Percentiles rank a stretch among this genome's conserved stretches.
phyloP scores from a whole-genome alignment of 257 asterid species.

The Gynochthodes officinalis region DNA sequence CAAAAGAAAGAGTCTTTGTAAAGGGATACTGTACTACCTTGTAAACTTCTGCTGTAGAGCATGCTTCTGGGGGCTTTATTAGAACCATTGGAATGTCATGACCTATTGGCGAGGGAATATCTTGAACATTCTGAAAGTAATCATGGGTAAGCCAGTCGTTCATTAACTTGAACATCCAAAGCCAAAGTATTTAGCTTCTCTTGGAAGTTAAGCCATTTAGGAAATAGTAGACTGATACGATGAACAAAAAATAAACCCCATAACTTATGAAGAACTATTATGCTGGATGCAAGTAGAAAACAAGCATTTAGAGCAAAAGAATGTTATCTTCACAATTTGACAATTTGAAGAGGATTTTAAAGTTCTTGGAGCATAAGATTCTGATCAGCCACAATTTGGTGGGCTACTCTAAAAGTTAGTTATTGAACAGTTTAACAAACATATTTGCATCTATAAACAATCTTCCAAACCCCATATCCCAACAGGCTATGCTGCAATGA shows the following conservation, averaged over 20 bases:
- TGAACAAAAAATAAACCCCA: neutral
- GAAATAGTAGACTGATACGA: neutral
- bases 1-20: conserved; percentile 10
- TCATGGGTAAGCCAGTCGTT: conserved; percentile 53
- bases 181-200: neutral
- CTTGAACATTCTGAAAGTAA: conserved; percentile 64
- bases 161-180: conserved; percentile 43
- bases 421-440: neutral
- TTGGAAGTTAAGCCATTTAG: neutral
- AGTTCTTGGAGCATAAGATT: neutral
- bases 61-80: conserved; percentile 85
- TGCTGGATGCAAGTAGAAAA: neutral
- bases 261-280: neutral
- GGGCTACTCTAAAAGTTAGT: neutral
- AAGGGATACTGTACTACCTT: conserved; percentile 47
- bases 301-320: neutral
- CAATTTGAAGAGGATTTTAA: neutral
- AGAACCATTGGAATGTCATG: conserved; percentile 80
- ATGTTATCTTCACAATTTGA: conserved; percentile 1
- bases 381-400: neutral
- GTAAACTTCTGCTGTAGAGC: conserved; percentile 97
- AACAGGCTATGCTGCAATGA: neutral
- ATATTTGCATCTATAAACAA: neutral
- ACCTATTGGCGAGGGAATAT: conserved; percentile 60
- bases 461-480: neutral